Base-by-base conservation (phyloP, 495 filamentous ascomycete species). In the Apiosordaria backusii region DNA sequence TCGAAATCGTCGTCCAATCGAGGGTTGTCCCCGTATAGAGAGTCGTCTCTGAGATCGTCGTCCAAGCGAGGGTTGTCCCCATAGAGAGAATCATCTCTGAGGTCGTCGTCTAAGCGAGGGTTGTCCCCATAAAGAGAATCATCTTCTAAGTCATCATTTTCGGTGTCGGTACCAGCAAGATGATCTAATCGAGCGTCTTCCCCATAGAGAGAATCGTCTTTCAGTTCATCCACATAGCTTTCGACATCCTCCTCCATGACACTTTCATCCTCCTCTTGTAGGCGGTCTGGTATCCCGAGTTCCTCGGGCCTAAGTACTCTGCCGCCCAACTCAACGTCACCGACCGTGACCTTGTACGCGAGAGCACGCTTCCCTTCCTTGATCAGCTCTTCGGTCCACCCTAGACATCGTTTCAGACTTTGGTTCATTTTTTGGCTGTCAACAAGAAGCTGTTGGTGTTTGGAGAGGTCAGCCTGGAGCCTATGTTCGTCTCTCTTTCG, bases 391-490 rank as follows among this genome's bases (percentile, higher is more conserved):
- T 99, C 95, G 0, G 93, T 92, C 84, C 90, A 91, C 23, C 85
- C 85, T 23, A 96, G 81, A 74, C 95, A 99, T 26, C 92, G 84
- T 73, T 91, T 93, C 3, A 99, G 81, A 71, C 90, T 94, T 70
- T 95, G 90, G 74, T 98, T 98, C 79, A 98, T 91, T 76, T 90
- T 94, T 72, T 97, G 91, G 64, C 89, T 93, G 75, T 97, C 93
- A 23, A 90, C 77, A 4, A 99, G 84, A 1, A 98, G 80, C 70
- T 93, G 89, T 65, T 92, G 91, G 72, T 99, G 95, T 72, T 92
- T 92, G 5, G 88, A 84, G 15, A 99, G 83, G 75, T 99, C 95
- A 19, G 96, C 78, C 63, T 88, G 83, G 23, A 97, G 81, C 19
- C 90, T 83, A 72, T 88, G 88, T 73, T 95, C 91, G 69, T 97